phyloP scores from a whole-genome alignment of 257 asterid species.

The Solanum neorickii region DNA sequence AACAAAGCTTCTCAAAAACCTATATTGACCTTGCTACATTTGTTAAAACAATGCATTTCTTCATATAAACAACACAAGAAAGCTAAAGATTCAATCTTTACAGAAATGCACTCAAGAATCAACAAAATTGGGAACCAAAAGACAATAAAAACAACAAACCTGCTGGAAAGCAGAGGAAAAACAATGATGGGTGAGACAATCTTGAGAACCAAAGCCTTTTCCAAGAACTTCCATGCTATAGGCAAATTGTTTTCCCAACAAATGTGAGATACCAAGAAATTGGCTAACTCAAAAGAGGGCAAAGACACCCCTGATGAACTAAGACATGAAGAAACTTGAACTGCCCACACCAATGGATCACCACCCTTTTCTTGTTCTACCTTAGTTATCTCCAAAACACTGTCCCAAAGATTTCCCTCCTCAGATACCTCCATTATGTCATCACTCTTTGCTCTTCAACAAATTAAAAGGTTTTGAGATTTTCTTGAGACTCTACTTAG shows the following conservation, averaged over 20 bases:
- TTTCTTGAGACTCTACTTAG: neutral
- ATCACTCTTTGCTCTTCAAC: neutral
- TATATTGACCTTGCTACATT: neutral
- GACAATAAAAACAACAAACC: conserved; percentile 25
- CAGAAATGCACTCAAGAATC: neutral
- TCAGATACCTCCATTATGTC: conserved; percentile 44
- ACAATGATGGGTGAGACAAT: conserved; percentile 72
- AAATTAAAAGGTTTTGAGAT: neutral
- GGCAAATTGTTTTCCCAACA: conserved; percentile 95
- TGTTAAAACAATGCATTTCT: neutral
- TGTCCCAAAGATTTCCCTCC: conserved; percentile 41
- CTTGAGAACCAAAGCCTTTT: conserved; percentile 63
- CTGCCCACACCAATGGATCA: conserved; percentile 78
- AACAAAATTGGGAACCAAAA: neutral
- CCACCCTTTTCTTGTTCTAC: conserved; percentile 59
- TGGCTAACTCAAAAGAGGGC: conserved; percentile 62
- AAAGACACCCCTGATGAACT: conserved; percentile 53
- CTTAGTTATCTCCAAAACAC: conserved; percentile 57
- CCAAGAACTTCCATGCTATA: conserved; percentile 80
- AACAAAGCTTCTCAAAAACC: neutral
- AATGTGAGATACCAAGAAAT: conserved; percentile 66
- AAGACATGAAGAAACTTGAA: conserved; percentile 62
- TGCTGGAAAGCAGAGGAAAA: conserved; percentile 68
- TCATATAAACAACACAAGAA: neutral
- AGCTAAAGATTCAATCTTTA: neutral